These are phyloP conservation scores for Gnetum montanum DNA, from an alignment of 75 land plant genomes.

Conservation along the genomic window DNA sequence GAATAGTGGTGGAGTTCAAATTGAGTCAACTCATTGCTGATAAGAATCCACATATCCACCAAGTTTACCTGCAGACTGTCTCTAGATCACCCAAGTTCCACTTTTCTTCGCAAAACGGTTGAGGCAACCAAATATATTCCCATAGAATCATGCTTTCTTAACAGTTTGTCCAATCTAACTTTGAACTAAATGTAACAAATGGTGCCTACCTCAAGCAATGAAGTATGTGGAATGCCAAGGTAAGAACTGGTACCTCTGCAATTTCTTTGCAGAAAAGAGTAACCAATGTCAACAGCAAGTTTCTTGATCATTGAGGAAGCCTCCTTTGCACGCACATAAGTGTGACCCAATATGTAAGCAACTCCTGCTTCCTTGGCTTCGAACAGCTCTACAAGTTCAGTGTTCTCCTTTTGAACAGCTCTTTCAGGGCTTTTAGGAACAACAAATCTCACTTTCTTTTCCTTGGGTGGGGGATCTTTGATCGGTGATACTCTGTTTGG, in stretches of 20 bases:
- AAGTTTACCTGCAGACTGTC: too few relatives aligned
- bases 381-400: slow-evolving; percentile 16
- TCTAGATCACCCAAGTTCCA: too few relatives aligned
- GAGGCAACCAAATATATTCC: too few relatives aligned
- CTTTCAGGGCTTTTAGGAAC: slow-evolving; percentile 14
- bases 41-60: too few relatives aligned
- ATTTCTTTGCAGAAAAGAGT: slow-evolving; percentile 24
- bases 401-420: slow-evolving; percentile 1
- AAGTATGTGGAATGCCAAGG: slow-evolving; percentile 24
- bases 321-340: slow-evolving; percentile 26
- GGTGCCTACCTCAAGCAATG: slow-evolving; percentile 39
- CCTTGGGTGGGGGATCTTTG: too few relatives aligned
- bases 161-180: too few relatives aligned
- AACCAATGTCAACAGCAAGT: slow-evolving; percentile 17
- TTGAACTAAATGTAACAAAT: slow-evolving; percentile 30
- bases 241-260: slow-evolving; percentile 17
- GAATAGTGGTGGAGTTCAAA: too few relatives aligned
- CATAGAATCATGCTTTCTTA: too few relatives aligned
- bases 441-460: slow-evolving; percentile 23
- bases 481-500: too few relatives aligned
- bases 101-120: too few relatives aligned
- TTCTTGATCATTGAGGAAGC: slow-evolving; percentile 28
- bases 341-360: slow-evolving; percentile 31
- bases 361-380: slow-evolving; percentile 32
- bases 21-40: too few relatives aligned